Conservation (phyloP, 495 filamentous ascomycete species). For the Aspergillus bertholletiae region DNA sequence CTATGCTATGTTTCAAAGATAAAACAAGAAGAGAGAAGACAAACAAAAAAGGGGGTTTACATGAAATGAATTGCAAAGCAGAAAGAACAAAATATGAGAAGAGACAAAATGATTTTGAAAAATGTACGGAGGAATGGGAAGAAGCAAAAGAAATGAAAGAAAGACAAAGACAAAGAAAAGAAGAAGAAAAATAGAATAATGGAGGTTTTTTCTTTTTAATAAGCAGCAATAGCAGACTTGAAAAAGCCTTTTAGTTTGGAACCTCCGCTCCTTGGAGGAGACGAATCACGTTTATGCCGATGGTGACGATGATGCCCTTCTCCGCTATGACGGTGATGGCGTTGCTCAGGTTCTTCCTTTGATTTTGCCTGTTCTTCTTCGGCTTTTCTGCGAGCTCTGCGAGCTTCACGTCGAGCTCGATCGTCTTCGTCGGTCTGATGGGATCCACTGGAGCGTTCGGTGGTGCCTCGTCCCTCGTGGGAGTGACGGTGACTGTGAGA, state of each 20-base stretch:
- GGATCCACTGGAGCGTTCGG: constrained; percentile 28
- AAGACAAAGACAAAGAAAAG: constrained; percentile 5
- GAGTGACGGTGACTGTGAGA: constrained; percentile 31
- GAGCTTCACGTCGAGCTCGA: constrained; percentile 13
- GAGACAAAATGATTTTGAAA: not conserved
- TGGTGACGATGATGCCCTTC: constrained; percentile 28
- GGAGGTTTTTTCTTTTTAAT: constrained; percentile 18
- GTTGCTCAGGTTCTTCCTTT: constrained; percentile 19
- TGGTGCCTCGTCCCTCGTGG: constrained; percentile 25
- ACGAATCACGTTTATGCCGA: constrained; percentile 31
- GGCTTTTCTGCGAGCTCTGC: constrained; percentile 8
- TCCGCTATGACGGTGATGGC: constrained; percentile 20
- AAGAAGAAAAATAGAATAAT: constrained; percentile 1
- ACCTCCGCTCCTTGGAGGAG: constrained; percentile 24
- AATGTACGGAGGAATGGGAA: not conserved
- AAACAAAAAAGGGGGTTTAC: not conserved
- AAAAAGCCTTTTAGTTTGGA: constrained; percentile 38
- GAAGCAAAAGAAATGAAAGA: not conserved
- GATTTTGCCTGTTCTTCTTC: constrained; percentile 10
- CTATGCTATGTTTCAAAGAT: not conserved
- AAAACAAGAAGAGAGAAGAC: not conserved
- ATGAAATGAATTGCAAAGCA: not conserved
- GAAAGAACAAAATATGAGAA: not conserved
- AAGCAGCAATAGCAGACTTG: constrained; percentile 32
- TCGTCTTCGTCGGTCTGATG: constrained; percentile 16